Evolutionary conservation across 2,329 filamentous ascomycete genomes (phyloP), one percentile per base, ranked within the genome.

Genomic region (Talaromyces sp.): DNA sequence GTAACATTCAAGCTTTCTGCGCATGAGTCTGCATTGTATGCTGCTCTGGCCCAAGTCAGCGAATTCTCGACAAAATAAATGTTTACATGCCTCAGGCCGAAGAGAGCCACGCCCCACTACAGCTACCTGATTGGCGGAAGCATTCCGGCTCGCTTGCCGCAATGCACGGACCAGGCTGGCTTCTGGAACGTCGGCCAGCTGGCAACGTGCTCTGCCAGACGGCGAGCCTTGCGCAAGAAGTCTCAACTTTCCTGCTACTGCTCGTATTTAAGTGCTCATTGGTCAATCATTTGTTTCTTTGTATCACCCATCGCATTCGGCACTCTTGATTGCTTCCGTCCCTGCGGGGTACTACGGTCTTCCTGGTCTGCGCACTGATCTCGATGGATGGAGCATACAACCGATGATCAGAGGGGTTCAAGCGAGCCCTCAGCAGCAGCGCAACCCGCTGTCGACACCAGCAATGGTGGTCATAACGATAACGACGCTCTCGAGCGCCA

Each of bases 331-430:
- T 13, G 31, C n/a, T 27, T 50, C 47, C 5, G 27, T 31, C 27
- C 27, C 24, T 19, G 50, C 22, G 22, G 10, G 10, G 31, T 9
- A 8, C 50, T n/a, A 11, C 50, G 27, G 27, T 31, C 16, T 54
- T 6, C 31, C 4, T 2, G 50, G n/a, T 35, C 31, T 22, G 33
- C 52, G 31, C 52, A 24, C 33, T 35, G 50, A 22, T 39, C 33
- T 56, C 65, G 47, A 66, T 65, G 63, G 65, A 66, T 66, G 65
- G 65, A 66, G 65, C 54, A 66, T 60, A 52, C 65, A 60, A 56
- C 41, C 61, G 56, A 60, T 66, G 65, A 66, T 35, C 61, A 64
- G 60, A 66, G 54, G 56, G 64, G 60, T 39, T 39, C 60, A 49
- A 35, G 35, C 45, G 52, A 50, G 49, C 60, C 57, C 45, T 60